Evolutionary conservation across 2,329 filamentous ascomycete species (phyloP).

Genomic region (Metarhizium guizhouense): DNA sequence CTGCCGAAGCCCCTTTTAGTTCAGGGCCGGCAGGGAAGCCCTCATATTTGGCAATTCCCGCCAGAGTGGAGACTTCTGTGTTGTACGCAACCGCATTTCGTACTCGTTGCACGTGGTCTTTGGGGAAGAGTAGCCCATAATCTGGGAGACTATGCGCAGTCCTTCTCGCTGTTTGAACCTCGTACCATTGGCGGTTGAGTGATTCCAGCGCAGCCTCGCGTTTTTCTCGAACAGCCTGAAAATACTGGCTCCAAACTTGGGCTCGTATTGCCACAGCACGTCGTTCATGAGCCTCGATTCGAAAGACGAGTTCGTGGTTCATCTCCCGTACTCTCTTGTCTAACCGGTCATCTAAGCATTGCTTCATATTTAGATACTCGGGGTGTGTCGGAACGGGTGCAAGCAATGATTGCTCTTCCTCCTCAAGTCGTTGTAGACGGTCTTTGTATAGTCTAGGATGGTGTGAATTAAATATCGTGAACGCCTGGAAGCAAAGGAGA

Average conservation of each 20-base stretch:
- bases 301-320: conserved; percentile 63
- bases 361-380: conserved; percentile 83
- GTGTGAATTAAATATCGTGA: background rate
- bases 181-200: conserved; percentile 84
- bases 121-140: conserved; percentile 73
- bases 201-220: conserved; percentile 72
- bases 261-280: conserved; percentile 73
- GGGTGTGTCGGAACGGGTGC: conserved; percentile 67
- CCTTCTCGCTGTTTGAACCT: conserved; percentile 82
- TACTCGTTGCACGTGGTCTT: conserved; percentile 67
- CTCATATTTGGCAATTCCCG: conserved; percentile 87
- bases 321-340: conserved; percentile 74
- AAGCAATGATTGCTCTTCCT: conserved; percentile 53
- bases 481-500: background rate
- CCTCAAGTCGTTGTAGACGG: conserved; percentile 70
- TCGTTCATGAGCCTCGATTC: conserved; percentile 61
- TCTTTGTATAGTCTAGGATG: conserved; percentile 74
- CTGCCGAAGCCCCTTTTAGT: conserved; percentile 60
- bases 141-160: conserved; percentile 73
- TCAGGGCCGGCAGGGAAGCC: conserved; percentile 94
- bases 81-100: conserved; percentile 87
- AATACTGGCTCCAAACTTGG: conserved; percentile 84
- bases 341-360: conserved; percentile 73
- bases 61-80: conserved; percentile 83
- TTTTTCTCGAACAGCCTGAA: conserved; percentile 74